phyloP scores from a whole-genome alignment of 495 filamentous ascomycete genomes.

The Podospora conica region DNA sequence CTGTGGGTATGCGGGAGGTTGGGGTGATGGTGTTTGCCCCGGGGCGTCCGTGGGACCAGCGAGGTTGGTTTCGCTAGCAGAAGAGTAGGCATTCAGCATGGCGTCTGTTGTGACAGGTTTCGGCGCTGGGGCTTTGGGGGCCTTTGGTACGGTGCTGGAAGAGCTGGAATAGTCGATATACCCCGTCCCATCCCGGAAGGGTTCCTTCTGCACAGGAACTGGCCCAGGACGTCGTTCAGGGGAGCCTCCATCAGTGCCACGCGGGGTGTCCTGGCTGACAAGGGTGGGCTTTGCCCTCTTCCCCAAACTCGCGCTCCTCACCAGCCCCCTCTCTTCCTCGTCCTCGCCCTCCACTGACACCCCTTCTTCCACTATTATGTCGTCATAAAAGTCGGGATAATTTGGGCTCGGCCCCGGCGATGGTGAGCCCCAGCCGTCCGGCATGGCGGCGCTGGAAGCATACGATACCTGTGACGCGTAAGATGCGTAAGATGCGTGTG shows the following conservation, averaged over 20 bases:
- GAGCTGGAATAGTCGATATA: slow-evolving; percentile 42
- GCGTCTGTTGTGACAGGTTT: slow-evolving; percentile 30
- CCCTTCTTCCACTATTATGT: slow-evolving; percentile 44
- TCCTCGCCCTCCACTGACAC: slow-evolving; percentile 46
- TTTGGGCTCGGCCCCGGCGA: slow-evolving; percentile 38
- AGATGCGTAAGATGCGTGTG: slow-evolving; percentile 66
- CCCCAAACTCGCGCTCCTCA: slow-evolving; percentile 73
- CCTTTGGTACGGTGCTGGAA: slow-evolving; percentile 27
- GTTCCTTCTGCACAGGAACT: slow-evolving; percentile 28
- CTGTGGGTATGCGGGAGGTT: background rate
- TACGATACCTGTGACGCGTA: slow-evolving; percentile 55
- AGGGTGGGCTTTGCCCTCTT: slow-evolving; percentile 67
- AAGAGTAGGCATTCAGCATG: slow-evolving; percentile 41
- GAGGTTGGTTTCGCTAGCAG: slow-evolving; percentile 37
- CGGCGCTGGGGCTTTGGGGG: slow-evolving; percentile 19
- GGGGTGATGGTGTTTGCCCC: slow-evolving; percentile 31
- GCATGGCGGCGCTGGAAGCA: slow-evolving; percentile 77
- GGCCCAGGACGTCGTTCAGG: slow-evolving; percentile 26
- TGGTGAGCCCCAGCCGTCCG: slow-evolving; percentile 55
- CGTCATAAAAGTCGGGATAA: slow-evolving; percentile 43
- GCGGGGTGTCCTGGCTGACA: slow-evolving; percentile 45
- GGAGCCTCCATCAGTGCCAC: slow-evolving; percentile 22
- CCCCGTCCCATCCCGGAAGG: slow-evolving; percentile 37
- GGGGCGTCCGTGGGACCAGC: slow-evolving; percentile 14
- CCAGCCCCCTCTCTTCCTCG: slow-evolving; percentile 55